Percentiles rank a stretch among this genome's conserved stretches.
Evolutionary conservation across 164 flowering plant genomes (phyloP).

Genomic region (Stephania japonica): DNA sequence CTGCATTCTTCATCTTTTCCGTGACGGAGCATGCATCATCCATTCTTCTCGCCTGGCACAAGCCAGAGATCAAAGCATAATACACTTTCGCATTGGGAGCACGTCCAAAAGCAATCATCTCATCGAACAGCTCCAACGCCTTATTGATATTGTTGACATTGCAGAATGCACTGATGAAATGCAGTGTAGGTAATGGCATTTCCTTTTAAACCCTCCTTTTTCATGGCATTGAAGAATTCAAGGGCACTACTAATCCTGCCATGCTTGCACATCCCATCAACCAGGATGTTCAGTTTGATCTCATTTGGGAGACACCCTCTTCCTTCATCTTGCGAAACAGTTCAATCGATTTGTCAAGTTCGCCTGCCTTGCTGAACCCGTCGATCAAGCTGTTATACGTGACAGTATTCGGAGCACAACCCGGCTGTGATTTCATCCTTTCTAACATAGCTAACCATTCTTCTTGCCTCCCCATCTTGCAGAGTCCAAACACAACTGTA

Average conservation of each 20-base stretch:
- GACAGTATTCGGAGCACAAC: slow-evolving; percentile 38
- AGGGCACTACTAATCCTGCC: slow-evolving; percentile 59
- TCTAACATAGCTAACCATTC: slow-evolving; percentile 54
- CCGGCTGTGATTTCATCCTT: slow-evolving; percentile 34
- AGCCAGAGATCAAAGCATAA: slow-evolving; percentile 58
- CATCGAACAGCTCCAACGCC: slow-evolving; percentile 54
- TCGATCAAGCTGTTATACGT: slow-evolving; percentile 75
- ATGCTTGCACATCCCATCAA: slow-evolving; percentile 71
- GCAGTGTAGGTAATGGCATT: slow-evolving; percentile 48
- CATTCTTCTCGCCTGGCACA: slow-evolving; percentile 54
- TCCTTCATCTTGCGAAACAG: slow-evolving; percentile 48
- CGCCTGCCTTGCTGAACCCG: slow-evolving; percentile 71
- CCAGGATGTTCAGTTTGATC: slow-evolving; percentile 51
- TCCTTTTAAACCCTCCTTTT: slow-evolving; percentile 47
- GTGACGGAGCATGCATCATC: slow-evolving; percentile 48
- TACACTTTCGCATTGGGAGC: slow-evolving; percentile 62
- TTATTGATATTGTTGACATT: slow-evolving; percentile 49
- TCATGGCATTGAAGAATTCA: slow-evolving; percentile 44
- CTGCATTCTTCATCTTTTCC: slow-evolving; percentile 48
- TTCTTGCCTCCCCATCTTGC: slow-evolving; percentile 72
- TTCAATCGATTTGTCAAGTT: slow-evolving; percentile 43
- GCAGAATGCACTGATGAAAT: slow-evolving; percentile 60
- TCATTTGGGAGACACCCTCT: slow-evolving; percentile 40
- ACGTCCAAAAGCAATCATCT: slow-evolving; percentile 37
- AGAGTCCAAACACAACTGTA: slow-evolving; percentile 73